Conservation (phyloP, 164 flowering plant genomes). For the Vitis labrusca region DNA sequence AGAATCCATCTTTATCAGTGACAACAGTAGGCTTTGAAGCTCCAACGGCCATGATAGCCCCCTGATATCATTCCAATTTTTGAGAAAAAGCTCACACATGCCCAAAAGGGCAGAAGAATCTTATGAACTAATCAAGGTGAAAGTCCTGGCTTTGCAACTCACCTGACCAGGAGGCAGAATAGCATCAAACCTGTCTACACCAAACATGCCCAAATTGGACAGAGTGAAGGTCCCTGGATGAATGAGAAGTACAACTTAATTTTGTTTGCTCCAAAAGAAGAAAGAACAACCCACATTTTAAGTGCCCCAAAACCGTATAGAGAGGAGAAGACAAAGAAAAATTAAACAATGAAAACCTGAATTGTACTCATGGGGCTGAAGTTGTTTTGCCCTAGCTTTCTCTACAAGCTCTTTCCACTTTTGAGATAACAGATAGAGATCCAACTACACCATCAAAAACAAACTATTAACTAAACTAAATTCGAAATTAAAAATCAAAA, state of each 20-base stretch:
- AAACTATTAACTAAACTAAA: background rate
- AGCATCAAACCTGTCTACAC: conserved; percentile 97
- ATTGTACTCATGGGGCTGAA: conserved; percentile 86
- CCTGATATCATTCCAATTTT: conserved; percentile 40
- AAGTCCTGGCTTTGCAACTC: conserved; percentile 11
- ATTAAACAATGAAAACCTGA: conserved; percentile 52
- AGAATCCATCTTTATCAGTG: conserved; percentile 80
- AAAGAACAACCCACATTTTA: background rate
- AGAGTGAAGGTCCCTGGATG: conserved; percentile 84
- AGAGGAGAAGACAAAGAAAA: background rate
- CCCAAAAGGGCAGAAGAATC: conserved; percentile 1
- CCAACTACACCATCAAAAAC: conserved; percentile 50
- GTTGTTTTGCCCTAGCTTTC: conserved; percentile 86
- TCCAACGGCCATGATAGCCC: conserved; percentile 98
- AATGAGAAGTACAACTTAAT: conserved; percentile 9
- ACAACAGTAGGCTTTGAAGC: conserved; percentile 94
- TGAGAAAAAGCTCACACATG: background rate
- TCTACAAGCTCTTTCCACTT: conserved; percentile 86
- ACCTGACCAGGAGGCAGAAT: conserved; percentile 99
- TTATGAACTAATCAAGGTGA: background rate
- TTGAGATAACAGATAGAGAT: conserved; percentile 78
- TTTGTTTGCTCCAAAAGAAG: background rate
- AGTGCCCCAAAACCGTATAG: background rate
- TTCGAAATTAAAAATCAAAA: background rate
- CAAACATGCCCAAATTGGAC: conserved; percentile 98